phyloP scores from a whole-genome alignment of 2,329 filamentous ascomycete species.

The Chalara sp. region DNA sequence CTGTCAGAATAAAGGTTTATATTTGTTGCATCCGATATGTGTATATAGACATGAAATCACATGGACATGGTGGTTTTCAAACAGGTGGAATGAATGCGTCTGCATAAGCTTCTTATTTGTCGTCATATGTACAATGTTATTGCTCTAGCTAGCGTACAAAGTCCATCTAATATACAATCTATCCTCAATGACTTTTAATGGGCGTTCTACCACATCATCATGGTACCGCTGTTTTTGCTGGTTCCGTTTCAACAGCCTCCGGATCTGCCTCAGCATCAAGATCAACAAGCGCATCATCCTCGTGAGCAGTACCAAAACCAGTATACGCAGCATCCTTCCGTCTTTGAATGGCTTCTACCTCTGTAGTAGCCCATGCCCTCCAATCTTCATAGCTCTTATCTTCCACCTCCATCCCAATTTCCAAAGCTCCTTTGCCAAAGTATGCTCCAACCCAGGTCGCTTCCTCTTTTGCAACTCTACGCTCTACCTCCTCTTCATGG shows the following conservation, averaged over 20 bases:
- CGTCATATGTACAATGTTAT: too few species aligned
- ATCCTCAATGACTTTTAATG: too few species aligned
- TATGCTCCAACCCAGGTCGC: conserved; percentile 78
- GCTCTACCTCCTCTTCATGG: conserved; percentile 74
- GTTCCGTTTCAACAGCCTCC: too few species aligned
- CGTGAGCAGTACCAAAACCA: conserved; percentile 34
- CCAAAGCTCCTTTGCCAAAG: conserved; percentile 71
- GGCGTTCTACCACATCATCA: too few species aligned
- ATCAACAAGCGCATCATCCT: conserved; percentile 13
- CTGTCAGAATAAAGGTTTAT: conserved; percentile 15
- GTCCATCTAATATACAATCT: too few species aligned
- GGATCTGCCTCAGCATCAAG: too few species aligned
- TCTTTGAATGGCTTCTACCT: conserved; percentile 37
- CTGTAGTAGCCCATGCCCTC: conserved; percentile 67
- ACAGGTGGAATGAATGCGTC: too few species aligned
- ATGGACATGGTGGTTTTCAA: neutral
- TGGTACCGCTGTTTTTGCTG: too few species aligned
- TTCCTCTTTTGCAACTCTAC: conserved; percentile 80
- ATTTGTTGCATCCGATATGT: too few species aligned
- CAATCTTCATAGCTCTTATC: conserved; percentile 74
- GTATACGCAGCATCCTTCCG: conserved; percentile 36
- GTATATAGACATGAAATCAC: neutral
- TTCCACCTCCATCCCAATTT: conserved; percentile 78
- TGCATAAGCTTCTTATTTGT: too few species aligned
- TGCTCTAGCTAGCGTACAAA: too few species aligned